Evolutionary conservation across 148 eudicot species (phyloP).

Genomic region (Polygonum maritimum): DNA sequence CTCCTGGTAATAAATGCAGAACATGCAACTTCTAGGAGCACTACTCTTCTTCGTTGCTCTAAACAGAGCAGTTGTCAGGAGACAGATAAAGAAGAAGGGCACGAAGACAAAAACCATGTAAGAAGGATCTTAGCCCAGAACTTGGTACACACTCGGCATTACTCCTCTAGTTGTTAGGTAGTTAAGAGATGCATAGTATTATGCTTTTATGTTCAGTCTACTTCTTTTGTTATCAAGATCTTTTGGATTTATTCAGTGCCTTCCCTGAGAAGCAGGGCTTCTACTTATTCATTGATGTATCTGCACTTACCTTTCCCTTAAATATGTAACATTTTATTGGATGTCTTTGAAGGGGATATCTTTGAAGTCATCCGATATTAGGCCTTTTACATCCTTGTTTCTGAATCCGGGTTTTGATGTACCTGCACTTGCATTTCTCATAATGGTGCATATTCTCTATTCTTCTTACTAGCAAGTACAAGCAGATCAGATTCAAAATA

Average conservation of each 20-base stretch:
- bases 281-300: not conserved
- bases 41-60: slow-evolving; percentile 1
- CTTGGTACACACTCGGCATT: not conserved
- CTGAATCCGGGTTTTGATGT: not conserved
- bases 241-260: not conserved
- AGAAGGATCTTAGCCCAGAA: not conserved
- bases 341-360: not conserved
- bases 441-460: too few relatives aligned
- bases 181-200: not conserved
- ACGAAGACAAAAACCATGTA: slow-evolving; percentile 2
- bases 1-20: not conserved
- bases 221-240: not conserved
- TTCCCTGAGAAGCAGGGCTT: not conserved
- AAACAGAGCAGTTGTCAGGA: not conserved
- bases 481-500: too few relatives aligned
- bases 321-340: not conserved
- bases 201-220: not conserved
- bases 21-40: slow-evolving; percentile 5
- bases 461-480: too few relatives aligned
- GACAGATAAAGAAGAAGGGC: not conserved
- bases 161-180: not conserved
- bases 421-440: not conserved
- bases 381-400: not conserved
- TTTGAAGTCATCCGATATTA: not conserved
- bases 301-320: not conserved